Conservation (phyloP, 495 filamentous ascomycete species). For the Poronia punctata region DNA sequence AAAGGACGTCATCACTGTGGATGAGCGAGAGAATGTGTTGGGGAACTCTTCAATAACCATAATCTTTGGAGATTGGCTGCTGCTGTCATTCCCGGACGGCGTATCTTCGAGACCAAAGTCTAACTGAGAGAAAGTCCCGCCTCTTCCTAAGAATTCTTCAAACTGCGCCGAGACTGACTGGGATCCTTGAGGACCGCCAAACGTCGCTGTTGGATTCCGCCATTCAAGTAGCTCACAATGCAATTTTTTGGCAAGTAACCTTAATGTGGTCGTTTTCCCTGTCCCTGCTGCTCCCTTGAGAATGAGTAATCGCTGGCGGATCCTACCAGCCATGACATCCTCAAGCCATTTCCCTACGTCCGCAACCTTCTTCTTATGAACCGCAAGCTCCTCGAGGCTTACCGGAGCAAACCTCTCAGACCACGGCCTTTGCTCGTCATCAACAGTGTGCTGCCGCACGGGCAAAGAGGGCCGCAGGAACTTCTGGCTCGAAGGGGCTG, state of each 20-base stretch:
- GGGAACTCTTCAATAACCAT: constrained; percentile 95
- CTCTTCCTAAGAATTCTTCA: constrained; percentile 79
- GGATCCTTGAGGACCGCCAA: constrained; percentile 50
- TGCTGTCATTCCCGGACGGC: constrained; percentile 7
- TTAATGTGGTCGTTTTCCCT: constrained; percentile 85
- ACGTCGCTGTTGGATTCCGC: constrained; percentile 67
- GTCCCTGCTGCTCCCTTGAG: constrained; percentile 88
- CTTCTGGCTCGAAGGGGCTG: constrained; percentile 21
- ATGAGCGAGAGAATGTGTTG: constrained; percentile 64
- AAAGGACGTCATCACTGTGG: constrained; percentile 64
- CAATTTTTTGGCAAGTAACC: constrained; percentile 63
- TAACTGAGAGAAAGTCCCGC: constrained; percentile 71
- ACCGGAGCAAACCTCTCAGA: constrained; percentile 71
- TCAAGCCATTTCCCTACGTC: constrained; percentile 81
- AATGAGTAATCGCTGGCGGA: constrained; percentile 64
- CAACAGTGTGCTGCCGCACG: constrained; percentile 7
- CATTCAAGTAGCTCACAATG: constrained; percentile 76
- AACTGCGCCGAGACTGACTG: constrained; percentile 68
- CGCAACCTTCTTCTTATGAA: constrained; percentile 86
- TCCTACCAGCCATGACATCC: constrained; percentile 57
- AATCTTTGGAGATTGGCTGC: constrained; percentile 35
- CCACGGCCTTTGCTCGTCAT: constrained; percentile 63
- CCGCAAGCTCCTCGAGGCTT: constrained; percentile 73
- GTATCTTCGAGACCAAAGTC: constrained; percentile 46
- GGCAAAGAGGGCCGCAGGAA: constrained; percentile 31